Percentiles rank a stretch among this genome's conserved stretches.
phyloP scores from a whole-genome alignment of 2,329 filamentous ascomycete genomes.

The Lasiodiplodia hormozganensis region DNA sequence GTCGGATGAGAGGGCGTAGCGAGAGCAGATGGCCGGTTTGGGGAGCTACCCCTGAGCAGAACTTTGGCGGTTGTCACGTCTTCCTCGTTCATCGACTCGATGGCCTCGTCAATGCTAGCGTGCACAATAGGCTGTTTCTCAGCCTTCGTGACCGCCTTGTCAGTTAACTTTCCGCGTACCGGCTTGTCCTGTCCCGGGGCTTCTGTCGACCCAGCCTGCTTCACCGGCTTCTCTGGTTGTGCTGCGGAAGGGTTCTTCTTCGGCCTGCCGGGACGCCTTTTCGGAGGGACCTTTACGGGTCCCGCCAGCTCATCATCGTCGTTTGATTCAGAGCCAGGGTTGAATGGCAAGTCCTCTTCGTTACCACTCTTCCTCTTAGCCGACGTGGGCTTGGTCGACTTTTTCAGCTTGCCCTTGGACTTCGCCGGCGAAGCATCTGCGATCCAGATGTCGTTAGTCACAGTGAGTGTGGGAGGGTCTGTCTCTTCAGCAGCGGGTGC shows the following conservation, averaged over 20 bases:
- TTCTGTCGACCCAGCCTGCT: not conserved
- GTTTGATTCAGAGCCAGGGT: not conserved
- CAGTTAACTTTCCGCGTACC: not conserved
- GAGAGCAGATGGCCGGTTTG: slow-evolving; percentile 36
- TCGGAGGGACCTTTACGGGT: slow-evolving; percentile 12
- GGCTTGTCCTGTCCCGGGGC: not conserved
- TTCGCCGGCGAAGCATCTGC: slow-evolving; percentile 37
- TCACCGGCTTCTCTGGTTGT: not conserved
- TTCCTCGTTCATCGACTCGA: slow-evolving; percentile 16
- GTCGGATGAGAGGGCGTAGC: slow-evolving; percentile 41
- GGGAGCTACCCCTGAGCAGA: not conserved
- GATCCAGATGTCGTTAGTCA: slow-evolving; percentile 17
- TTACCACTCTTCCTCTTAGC: slow-evolving; percentile 47
- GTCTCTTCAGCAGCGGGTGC: not conserved
- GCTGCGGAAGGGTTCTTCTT: slow-evolving; percentile 13
- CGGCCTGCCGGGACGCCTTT: slow-evolving; percentile 24
- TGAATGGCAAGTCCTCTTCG: slow-evolving; percentile 37
- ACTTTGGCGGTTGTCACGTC: slow-evolving; percentile 19
- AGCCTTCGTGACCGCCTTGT: not conserved
- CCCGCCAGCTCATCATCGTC: slow-evolving; percentile 4
- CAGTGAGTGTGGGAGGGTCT: slow-evolving; percentile 9
- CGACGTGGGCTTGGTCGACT: slow-evolving; percentile 35
- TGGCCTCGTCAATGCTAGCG: slow-evolving; percentile 12
- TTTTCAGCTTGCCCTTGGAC: slow-evolving; percentile 36
- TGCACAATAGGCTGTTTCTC: slow-evolving; percentile 1